Percentiles rank a stretch among this genome's conserved stretches.
phyloP scores from a whole-genome alignment of 345 rosid species.

The Raphanus raphanistrum region DNA sequence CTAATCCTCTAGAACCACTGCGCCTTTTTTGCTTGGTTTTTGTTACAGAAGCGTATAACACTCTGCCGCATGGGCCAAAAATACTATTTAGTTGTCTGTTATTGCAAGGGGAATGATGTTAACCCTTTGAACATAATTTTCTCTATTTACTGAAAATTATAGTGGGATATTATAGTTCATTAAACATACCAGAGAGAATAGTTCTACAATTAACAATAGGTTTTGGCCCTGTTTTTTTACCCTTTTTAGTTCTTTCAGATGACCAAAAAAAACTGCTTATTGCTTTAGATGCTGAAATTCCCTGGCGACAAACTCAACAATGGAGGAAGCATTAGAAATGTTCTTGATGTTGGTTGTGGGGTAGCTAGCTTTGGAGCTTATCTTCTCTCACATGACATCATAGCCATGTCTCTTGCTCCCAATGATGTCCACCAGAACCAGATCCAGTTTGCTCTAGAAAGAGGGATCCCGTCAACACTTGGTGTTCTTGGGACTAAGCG shows the following conservation, averaged over 20 bases:
- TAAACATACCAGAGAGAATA: neutral
- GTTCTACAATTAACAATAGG: conserved; percentile 17
- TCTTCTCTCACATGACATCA: conserved; percentile 75
- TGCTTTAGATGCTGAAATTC: conserved; percentile 91
- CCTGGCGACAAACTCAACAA: conserved; percentile 85
- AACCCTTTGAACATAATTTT: neutral
- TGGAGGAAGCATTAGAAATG: conserved; percentile 75
- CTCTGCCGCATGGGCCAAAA: neutral
- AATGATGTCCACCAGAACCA: conserved; percentile 98
- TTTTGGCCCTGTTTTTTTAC: conserved; percentile 17
- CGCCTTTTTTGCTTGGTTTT: neutral
- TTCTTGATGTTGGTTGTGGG: conserved; percentile 97
- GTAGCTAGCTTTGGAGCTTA: conserved; percentile 99
- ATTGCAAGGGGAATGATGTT: neutral
- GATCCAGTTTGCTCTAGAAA: conserved; percentile 92
- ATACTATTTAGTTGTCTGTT: neutral
- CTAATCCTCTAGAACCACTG: neutral
- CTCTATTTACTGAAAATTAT: neutral
- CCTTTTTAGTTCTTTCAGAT: conserved; percentile 28
- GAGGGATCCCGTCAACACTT: conserved; percentile 93
- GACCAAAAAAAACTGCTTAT: conserved; percentile 30
- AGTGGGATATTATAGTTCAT: conserved; percentile 5
- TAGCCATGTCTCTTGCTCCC: conserved; percentile 97
- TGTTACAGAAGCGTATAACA: neutral
- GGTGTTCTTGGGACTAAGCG: conserved; percentile 96